Evolutionary conservation across 2,329 filamentous ascomycete genomes (phyloP).

Genomic region (Mycosphaerella sp.): DNA sequence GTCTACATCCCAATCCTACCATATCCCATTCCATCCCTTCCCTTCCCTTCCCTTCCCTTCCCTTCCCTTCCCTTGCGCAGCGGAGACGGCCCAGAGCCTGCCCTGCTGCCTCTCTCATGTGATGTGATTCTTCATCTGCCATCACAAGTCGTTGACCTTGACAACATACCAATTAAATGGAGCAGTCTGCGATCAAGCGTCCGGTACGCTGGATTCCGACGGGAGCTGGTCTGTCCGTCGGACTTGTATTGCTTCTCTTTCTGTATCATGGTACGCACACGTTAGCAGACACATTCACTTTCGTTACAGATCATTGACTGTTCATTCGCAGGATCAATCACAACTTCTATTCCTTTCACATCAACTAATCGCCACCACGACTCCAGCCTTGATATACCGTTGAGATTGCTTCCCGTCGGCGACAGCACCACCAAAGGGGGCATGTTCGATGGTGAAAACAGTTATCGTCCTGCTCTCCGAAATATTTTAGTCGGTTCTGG

Average conservation of each 20-base stretch:
- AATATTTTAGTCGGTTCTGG: conserved; percentile 11
- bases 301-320: background rate
- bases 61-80: too few species aligned
- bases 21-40: too few species aligned
- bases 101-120: too few species aligned
- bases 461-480: conserved; percentile 11
- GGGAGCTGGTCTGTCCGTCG: background rate
- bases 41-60: too few species aligned
- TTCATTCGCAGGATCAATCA: background rate
- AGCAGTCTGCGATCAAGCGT: background rate
- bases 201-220: background rate
- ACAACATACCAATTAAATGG: too few species aligned
- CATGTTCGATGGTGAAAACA: conserved; percentile 6
- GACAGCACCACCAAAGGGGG: conserved; percentile 12
- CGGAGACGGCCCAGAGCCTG: too few species aligned
- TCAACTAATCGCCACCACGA: background rate
- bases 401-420: conserved; percentile 11
- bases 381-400: background rate
- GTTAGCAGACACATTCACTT: background rate
- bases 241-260: background rate
- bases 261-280: background rate
- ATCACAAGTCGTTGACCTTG: too few species aligned
- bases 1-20: too few species aligned
- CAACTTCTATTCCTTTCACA: background rate
- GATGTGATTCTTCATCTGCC: too few species aligned